Evolutionary conservation across 2,329 filamentous ascomycete genomes (phyloP).

Genomic region (Leptographium procerum): DNA sequence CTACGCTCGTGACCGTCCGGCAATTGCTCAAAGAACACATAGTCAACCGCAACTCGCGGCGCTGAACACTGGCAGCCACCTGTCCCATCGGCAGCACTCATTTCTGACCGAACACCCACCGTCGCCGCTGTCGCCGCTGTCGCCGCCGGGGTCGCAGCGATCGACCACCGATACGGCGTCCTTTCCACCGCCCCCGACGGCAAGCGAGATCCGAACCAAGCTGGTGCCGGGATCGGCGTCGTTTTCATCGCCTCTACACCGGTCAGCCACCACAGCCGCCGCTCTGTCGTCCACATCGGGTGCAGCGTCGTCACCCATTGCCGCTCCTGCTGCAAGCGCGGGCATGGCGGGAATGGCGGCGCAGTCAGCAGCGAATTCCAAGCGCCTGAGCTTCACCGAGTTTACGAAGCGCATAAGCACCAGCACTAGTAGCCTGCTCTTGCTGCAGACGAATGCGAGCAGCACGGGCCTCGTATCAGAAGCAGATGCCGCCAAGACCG

Average conservation of each 20-base stretch:
- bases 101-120: constrained; percentile 21
- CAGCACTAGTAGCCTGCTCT: constrained; percentile 47
- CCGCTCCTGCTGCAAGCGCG: background rate
- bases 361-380: constrained; percentile 40
- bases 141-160: constrained; percentile 8
- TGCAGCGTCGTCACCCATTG: background rate
- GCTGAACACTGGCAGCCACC: constrained; percentile 22
- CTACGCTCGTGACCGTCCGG: constrained; percentile 36
- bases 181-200: background rate
- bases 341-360: constrained; percentile 22
- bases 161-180: background rate
- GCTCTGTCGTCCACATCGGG: constrained; percentile 1
- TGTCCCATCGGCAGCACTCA: background rate
- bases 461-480: constrained; percentile 1
- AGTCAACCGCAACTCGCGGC: constrained; percentile 37
- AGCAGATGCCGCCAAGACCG: constrained; percentile 22
- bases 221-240: constrained; percentile 9
- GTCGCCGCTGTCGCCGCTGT: constrained; percentile 14
- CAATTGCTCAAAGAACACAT: constrained; percentile 30
- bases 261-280: background rate
- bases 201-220: background rate
- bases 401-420: constrained; percentile 49
- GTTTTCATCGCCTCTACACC: background rate
- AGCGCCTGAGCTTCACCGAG: constrained; percentile 50
- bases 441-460: constrained; percentile 40